Evolutionary conservation across 2,329 filamentous ascomycete genomes (phyloP).

Genomic region (Stachybotrys echinatus): DNA sequence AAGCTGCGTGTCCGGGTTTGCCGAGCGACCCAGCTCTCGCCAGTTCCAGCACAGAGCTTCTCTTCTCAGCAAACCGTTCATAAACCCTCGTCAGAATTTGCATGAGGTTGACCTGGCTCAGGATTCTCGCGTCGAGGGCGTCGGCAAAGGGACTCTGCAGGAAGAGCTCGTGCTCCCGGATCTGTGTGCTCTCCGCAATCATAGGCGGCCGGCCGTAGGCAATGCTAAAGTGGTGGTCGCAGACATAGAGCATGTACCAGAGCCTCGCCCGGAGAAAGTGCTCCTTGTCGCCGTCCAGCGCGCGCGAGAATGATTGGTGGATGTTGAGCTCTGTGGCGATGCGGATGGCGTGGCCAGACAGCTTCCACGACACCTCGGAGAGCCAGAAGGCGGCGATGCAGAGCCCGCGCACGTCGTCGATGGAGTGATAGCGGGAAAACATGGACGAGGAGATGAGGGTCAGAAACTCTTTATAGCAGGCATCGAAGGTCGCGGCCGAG

Average conservation of each 20-base stretch:
- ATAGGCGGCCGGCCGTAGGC: constrained; percentile 24
- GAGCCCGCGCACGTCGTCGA: constrained; percentile 54
- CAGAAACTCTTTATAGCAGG: constrained; percentile 52
- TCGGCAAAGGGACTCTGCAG: constrained; percentile 12
- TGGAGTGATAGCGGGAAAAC: constrained; percentile 50
- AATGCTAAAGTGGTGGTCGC: constrained; percentile 26
- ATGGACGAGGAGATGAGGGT: constrained; percentile 51
- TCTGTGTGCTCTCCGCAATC: constrained; percentile 14
- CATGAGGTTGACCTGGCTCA: constrained; percentile 9
- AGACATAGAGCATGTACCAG: constrained; percentile 44
- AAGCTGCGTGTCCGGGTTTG: too few species aligned
- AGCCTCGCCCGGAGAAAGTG: constrained; percentile 50
- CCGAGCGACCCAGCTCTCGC: too few species aligned
- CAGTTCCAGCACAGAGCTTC: too few species aligned
- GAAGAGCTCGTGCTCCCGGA: constrained; percentile 19
- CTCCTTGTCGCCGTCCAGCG: constrained; percentile 38
- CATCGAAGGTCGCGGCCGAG: constrained; percentile 32
- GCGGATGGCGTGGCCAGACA: constrained; percentile 53
- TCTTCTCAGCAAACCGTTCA: too few species aligned
- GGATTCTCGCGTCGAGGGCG: constrained; percentile 6
- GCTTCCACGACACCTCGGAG: constrained; percentile 55
- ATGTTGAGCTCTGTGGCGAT: constrained; percentile 52
- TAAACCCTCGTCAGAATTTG: constrained; percentile 9
- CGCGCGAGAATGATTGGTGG: constrained; percentile 45
- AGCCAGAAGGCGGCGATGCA: constrained; percentile 61